Percentiles rank a stretch among this genome's conserved stretches.
Evolutionary conservation across 2,329 filamentous ascomycete genomes (phyloP).

Genomic region (Pestalotiopsis fici): DNA sequence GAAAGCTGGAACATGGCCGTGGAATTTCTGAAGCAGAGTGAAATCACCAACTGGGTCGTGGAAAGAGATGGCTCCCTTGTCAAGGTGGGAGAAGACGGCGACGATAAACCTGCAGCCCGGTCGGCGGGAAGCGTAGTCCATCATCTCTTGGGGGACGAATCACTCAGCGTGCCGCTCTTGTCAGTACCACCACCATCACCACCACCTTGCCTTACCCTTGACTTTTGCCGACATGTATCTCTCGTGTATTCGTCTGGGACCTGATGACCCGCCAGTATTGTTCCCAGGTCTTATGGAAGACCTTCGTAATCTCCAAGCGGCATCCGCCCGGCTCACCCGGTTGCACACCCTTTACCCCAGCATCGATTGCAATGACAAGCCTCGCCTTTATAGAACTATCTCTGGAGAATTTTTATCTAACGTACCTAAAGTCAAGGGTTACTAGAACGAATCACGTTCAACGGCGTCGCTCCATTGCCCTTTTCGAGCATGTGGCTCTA

Average conservation of each 20-base stretch:
- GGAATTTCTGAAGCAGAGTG: slow-evolving; percentile 36
- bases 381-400: not conserved
- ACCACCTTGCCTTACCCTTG: not conserved
- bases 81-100: slow-evolving; percentile 20
- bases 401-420: slow-evolving; percentile 2
- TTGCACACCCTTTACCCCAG: not conserved
- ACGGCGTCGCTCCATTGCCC: slow-evolving; percentile 26
- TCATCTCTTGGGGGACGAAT: slow-evolving; percentile 14
- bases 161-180: slow-evolving; percentile 9
- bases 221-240: not conserved
- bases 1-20: slow-evolving; percentile 45
- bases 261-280: not conserved
- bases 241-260: not conserved
- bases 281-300: not conserved
- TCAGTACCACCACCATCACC: slow-evolving; percentile 13
- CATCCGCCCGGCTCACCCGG: not conserved
- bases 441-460: slow-evolving; percentile 30
- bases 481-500: slow-evolving; percentile 26
- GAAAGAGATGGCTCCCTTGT: slow-evolving; percentile 47
- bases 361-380: not conserved
- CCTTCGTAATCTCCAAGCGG: not conserved
- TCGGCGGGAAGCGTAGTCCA: slow-evolving; percentile 6
- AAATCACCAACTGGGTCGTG: slow-evolving; percentile 41
- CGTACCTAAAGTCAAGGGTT: slow-evolving; percentile 23
- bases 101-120: not conserved